Evolutionary conservation across 352 stramenopile genomes (phyloP), one percentile per base, ranked within the genome.

Genomic region (Salisapilia sapeloensis): DNA sequence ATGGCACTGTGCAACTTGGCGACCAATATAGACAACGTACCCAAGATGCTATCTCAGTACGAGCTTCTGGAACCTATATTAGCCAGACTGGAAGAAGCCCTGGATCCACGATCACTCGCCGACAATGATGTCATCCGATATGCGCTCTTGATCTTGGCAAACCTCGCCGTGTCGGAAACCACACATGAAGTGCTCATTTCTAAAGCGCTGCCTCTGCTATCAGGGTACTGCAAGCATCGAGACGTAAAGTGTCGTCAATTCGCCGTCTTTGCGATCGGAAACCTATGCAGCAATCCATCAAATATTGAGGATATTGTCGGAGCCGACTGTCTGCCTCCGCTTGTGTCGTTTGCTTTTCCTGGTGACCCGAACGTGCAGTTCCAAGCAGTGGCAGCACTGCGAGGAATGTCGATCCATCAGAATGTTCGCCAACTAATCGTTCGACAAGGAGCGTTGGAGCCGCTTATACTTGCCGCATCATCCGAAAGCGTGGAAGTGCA

Each of bases 211-310:
- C 65, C 80, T n/a, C 67, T 94, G 30, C 50, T 98, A 5, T 65
- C 90, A 17, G 77, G 72, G 6, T 97, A 96, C 46, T 72, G 77
- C 12, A 94, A 95, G 39, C 87, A 97, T 39, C 69, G 84, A 7
- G 92, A 97, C 50, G 76, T 97, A 33, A 97, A 96, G 46, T 97
- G 85, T 32, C 69, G 93, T n/a, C 89, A 97, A 48, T 91, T 97
- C 49, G 81, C 92, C 15, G 74, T 97, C 29, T 96, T 97, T 40
- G 85, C 80, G 2, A 35, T 97, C 16, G 91, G 91, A 4, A 98
- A 97, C 41, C 47, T 98, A 5, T 97, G 87, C 50, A 79, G 82
- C 35, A 96, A 96, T 46, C 56, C 72, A 4, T 57, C 55, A 8
- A 95, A 97, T 50, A 55, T 95, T 28, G 75, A 97, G 34, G 40